Conservation (phyloP, 2,329 filamentous ascomycete genomes). For the Penicillium palitans region DNA sequence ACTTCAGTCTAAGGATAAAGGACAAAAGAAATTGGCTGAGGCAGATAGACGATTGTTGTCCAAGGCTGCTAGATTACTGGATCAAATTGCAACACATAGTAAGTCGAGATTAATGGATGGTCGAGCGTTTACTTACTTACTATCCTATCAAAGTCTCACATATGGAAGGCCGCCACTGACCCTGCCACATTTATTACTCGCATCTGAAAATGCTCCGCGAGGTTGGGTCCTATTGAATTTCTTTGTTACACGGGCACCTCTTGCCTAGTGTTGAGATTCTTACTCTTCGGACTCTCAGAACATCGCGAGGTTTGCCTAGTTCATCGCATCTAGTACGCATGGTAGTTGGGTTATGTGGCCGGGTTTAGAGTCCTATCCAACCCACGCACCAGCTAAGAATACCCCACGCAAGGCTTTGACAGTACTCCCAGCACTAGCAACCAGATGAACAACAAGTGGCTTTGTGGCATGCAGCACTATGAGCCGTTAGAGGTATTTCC, state of each 20-base stretch:
- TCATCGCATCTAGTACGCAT: not conserved
- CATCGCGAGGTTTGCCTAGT: not conserved
- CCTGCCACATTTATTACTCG: too few species aligned
- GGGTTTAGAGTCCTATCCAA: not conserved
- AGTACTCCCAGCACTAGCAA: not conserved
- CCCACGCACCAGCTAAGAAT: not conserved
- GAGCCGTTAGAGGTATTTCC: not conserved
- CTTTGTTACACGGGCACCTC: not conserved
- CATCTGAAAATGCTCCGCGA: not conserved
- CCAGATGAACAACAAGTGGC: not conserved
- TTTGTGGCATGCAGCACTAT: not conserved
- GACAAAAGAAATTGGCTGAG: not conserved
- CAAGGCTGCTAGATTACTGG: not conserved
- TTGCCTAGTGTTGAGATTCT: not conserved
- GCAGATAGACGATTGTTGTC: too few species aligned
- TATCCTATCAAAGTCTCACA: too few species aligned
- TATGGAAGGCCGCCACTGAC: too few species aligned
- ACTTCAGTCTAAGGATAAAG: too few species aligned
- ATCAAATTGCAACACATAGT: not conserved
- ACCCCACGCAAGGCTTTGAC: not conserved
- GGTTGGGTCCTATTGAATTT: too few species aligned
- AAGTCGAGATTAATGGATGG: not conserved
- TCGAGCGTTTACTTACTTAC: too few species aligned
- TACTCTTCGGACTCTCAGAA: not conserved
- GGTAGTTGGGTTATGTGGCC: not conserved